Evolutionary conservation across 768 basidiomycete genomes (phyloP).

Genomic region (Podaxis sp.): DNA sequence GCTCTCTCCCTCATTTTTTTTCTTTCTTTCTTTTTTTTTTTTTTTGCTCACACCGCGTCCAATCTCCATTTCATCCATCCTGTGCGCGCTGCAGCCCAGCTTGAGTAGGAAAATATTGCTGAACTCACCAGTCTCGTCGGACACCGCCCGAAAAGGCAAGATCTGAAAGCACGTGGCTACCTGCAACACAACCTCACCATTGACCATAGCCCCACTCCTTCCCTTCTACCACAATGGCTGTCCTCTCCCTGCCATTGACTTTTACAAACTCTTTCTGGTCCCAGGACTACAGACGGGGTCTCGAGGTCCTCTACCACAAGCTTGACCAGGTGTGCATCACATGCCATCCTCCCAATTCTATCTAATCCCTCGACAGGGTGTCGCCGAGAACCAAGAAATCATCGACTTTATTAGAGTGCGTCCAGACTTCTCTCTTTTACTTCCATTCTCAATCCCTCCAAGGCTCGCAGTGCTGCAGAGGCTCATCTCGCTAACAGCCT

Average conservation of each 20-base stretch:
- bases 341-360: slow-evolving; percentile 17
- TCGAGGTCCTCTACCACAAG: slow-evolving; percentile 72
- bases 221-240: slow-evolving; percentile 58
- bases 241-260: slow-evolving; percentile 80
- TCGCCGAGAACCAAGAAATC: slow-evolving; percentile 80
- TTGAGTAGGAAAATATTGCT: no score
- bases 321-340: slow-evolving; percentile 64
- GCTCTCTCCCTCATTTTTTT: neutral
- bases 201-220: neutral
- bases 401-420: slow-evolving; percentile 77
- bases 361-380: slow-evolving; percentile 46
- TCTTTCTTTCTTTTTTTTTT: no score
- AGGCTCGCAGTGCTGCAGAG: slow-evolving; percentile 77
- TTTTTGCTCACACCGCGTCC: neutral
- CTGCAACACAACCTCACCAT: slow-evolving; percentile 12
- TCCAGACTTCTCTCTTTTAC: slow-evolving; percentile 4
- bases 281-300: slow-evolving; percentile 80
- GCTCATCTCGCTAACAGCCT: slow-evolving; percentile 57
- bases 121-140: neutral
- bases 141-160: neutral
- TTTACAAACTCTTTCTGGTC: slow-evolving; percentile 96
- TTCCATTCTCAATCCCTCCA: slow-evolving; percentile 8
- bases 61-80: neutral
- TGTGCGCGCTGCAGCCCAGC: neutral
- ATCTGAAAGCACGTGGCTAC: slow-evolving; percentile 12